Evolutionary conservation across 345 rosid species (phyloP).

Genomic region (Moricandia arvensis): DNA sequence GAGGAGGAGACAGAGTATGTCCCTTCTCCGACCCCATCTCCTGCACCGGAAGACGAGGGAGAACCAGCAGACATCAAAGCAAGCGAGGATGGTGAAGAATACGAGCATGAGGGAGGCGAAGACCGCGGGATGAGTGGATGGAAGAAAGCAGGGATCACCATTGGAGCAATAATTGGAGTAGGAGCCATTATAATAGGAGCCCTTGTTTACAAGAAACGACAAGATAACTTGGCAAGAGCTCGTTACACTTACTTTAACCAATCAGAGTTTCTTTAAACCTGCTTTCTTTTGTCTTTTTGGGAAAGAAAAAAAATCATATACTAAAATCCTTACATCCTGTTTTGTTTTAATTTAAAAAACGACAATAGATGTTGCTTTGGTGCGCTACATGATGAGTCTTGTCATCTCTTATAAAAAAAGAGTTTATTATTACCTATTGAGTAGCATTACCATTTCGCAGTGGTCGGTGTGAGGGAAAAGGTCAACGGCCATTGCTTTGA

Average conservation of each 20-base stretch:
- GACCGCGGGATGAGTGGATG: constrained; percentile 15
- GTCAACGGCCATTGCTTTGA: constrained; percentile 96
- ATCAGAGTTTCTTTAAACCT: constrained; percentile 26
- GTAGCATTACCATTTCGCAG: constrained; percentile 95
- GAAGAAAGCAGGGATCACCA: constrained; percentile 24
- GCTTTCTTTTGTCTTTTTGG: neutral
- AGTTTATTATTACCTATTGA: constrained; percentile 57
- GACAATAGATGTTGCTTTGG: constrained; percentile 6
- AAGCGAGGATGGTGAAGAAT: constrained; percentile 1
- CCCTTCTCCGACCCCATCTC: constrained; percentile 21
- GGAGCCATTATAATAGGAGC: constrained; percentile 32
- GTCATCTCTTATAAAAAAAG: constrained; percentile 6
- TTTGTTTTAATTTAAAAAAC: neutral
- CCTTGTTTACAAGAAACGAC: constrained; percentile 38
- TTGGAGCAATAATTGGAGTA: constrained; percentile 24
- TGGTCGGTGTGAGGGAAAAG: constrained; percentile 94
- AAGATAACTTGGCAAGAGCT: constrained; percentile 33
- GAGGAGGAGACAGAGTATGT: constrained; percentile 23
- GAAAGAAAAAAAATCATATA: neutral
- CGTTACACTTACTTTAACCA: constrained; percentile 35
- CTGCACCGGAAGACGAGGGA: neutral
- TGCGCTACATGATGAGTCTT: neutral
- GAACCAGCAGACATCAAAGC: constrained; percentile 16
- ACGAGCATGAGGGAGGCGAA: neutral
- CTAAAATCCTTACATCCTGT: constrained; percentile 15